phyloP scores from a whole-genome alignment of 163 green algal species.

The Prototheca stagnorum region DNA sequence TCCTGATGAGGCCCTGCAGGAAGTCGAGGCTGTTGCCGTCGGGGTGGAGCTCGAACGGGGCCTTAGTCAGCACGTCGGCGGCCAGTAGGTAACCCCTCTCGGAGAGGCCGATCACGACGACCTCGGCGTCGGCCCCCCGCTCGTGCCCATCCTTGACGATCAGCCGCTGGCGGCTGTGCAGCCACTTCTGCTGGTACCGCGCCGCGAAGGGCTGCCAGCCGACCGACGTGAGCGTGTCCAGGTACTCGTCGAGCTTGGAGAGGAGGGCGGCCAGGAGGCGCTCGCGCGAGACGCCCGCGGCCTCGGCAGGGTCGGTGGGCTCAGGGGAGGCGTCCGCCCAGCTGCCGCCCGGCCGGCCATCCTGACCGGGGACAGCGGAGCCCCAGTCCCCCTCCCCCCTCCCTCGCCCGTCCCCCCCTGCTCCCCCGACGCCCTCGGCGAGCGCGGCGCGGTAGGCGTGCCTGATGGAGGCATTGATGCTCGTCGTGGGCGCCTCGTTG shows the following conservation, averaged over 20 bases:
- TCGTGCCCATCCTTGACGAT: conserved; percentile 14
- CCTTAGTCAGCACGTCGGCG: neutral
- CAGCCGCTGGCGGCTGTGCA: conserved; percentile 32
- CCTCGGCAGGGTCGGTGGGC: neutral
- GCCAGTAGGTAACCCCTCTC: conserved; percentile 29
- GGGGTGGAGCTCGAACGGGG: conserved; percentile 34
- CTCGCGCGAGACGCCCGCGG: conserved; percentile 6
- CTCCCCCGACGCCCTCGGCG: neutral
- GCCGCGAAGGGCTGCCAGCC: conserved; percentile 24
- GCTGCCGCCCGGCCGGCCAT: conserved; percentile 5
- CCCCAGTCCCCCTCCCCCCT: neutral
- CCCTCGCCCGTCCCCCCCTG: too few species aligned
- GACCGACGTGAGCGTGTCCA: conserved; percentile 9
- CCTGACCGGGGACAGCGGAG: neutral
- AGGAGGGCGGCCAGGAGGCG: conserved; percentile 20
- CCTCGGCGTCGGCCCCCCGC: neutral
- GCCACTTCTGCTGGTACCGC: conserved; percentile 27
- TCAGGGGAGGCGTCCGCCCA: neutral
- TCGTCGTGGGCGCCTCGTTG: conserved; percentile 80
- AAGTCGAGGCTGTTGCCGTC: conserved; percentile 50
- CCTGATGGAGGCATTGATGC: conserved; percentile 53
- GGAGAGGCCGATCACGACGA: conserved; percentile 27
- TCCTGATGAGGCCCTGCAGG: conserved; percentile 31
- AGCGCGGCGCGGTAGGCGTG: too few species aligned
- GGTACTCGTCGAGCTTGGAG: conserved; percentile 18